Evolutionary conservation across 2,329 filamentous ascomycete species (phyloP).

Genomic region (Bretziella fagacearum): DNA sequence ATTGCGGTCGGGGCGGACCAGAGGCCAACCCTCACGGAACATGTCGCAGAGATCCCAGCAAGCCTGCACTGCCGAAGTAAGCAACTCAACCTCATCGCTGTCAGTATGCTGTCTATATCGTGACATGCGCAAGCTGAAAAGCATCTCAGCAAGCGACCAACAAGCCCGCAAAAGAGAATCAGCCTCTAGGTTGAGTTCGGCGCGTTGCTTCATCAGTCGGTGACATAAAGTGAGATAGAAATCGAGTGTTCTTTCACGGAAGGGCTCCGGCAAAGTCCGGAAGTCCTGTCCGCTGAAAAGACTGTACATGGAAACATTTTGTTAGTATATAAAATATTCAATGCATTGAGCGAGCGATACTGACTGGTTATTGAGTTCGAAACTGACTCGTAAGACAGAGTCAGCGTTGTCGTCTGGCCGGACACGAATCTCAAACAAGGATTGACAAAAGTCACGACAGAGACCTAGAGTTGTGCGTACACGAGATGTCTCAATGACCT

Average conservation of each 20-base stretch:
- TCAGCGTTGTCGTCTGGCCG: conserved; percentile 65
- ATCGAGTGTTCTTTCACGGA: conserved; percentile 76
- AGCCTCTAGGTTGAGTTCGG: conserved; percentile 60
- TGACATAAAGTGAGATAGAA: conserved; percentile 92
- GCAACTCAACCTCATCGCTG: conserved; percentile 56
- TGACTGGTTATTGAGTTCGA: conserved; percentile 84
- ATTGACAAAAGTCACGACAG: conserved; percentile 82
- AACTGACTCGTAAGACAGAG: conserved; percentile 78
- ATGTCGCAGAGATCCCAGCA: conserved; percentile 93
- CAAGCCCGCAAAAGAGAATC: conserved; percentile 72
- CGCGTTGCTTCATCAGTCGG: conserved; percentile 86
- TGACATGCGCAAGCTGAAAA: conserved; percentile 77
- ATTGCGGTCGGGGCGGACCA: conserved; percentile 67
- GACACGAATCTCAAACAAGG: conserved; percentile 70
- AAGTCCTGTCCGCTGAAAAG: conserved; percentile 79
- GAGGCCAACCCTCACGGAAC: conserved; percentile 82
- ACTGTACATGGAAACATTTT: conserved; percentile 21
- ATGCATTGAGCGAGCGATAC: too few species aligned
- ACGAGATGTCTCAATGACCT: conserved; percentile 47
- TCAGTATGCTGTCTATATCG: conserved; percentile 50
- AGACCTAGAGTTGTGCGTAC: conserved; percentile 61
- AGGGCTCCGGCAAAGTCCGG: conserved; percentile 64
- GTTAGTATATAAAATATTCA: conserved; percentile 1
- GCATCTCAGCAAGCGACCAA: conserved; percentile 81
- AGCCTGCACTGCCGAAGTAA: conserved; percentile 76